phyloP scores from a whole-genome alignment of 441 rosid genomes.

The Brassica hybrid region DNA sequence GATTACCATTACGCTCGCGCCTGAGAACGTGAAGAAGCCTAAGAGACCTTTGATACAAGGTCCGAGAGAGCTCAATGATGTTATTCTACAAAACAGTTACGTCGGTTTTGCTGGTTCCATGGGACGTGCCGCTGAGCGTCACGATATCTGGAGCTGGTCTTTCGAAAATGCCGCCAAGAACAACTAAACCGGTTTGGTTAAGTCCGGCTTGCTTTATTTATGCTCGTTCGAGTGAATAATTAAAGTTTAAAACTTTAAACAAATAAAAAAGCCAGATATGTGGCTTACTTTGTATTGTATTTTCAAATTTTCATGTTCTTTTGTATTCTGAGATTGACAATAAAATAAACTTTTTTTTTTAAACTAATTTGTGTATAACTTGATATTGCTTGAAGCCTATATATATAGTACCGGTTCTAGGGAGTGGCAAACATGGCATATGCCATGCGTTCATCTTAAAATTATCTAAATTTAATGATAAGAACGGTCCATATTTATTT shows the following conservation, averaged over 20 bases:
- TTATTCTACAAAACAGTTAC: slow-evolving; percentile 41
- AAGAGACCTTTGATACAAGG: slow-evolving; percentile 40
- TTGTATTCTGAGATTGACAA: not conserved
- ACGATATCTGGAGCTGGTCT: slow-evolving; percentile 43
- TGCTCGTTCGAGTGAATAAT: not conserved
- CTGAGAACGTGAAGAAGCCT: slow-evolving; percentile 39
- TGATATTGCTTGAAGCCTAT: not conserved
- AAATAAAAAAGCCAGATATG: slow-evolving; percentile 29
- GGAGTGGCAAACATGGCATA: no score
- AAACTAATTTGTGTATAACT: not conserved
- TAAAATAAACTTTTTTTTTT: slow-evolving; percentile 9
- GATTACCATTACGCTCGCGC: slow-evolving; percentile 40
- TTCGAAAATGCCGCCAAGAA: slow-evolving; percentile 33
- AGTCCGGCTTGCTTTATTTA: not conserved
- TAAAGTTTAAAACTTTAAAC: not conserved
- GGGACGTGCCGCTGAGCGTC: slow-evolving; percentile 40
- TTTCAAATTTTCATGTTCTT: slow-evolving; percentile 7
- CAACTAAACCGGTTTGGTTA: slow-evolving; percentile 5
- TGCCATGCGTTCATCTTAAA: no score
- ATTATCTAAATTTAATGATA: no score
- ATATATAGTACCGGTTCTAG: no score
- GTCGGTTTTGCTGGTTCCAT: slow-evolving; percentile 42
- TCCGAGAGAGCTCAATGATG: slow-evolving; percentile 32
- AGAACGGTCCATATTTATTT: no score
- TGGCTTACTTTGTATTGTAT: slow-evolving; percentile 25